Conservation (phyloP, 1,284 basidiomycete species). For the Puccinia polysora region DNA sequence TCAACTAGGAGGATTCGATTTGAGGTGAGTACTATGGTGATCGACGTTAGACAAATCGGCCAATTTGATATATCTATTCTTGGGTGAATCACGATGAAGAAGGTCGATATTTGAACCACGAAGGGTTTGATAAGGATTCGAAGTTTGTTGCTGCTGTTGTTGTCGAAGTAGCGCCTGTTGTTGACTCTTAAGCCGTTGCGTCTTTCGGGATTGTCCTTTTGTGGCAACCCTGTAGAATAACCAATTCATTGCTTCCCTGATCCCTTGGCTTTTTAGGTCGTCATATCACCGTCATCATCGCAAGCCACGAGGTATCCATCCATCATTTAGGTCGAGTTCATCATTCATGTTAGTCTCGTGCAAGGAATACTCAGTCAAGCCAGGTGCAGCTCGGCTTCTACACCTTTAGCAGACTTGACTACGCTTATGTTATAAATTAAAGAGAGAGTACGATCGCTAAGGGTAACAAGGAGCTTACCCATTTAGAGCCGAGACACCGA, state of each 20-base stretch:
- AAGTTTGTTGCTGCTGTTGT: conserved; percentile 4
- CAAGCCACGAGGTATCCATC: background rate
- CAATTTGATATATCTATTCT: too few relatives aligned
- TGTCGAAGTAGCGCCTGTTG: background rate
- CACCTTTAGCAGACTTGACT: background rate
- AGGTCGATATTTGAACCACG: background rate
- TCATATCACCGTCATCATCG: too few relatives aligned
- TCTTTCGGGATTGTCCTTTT: conserved; percentile 35
- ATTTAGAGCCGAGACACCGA: conserved; percentile 29
- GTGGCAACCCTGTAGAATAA: conserved; percentile 31
- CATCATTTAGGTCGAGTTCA: background rate
- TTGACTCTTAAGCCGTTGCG: conserved; percentile 6
- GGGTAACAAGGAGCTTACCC: conserved; percentile 6
- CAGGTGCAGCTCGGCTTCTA: too few relatives aligned
- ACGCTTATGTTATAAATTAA: background rate
- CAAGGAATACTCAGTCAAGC: too few relatives aligned
- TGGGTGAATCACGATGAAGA: too few relatives aligned
- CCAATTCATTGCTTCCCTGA: conserved; percentile 39
- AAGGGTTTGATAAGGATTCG: background rate
- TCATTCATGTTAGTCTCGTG: background rate
- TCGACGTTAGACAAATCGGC: too few relatives aligned
- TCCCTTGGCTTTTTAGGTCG: conserved; percentile 25
- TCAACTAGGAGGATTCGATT: too few relatives aligned
- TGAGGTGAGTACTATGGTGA: too few relatives aligned
- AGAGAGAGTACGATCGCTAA: background rate